Percentiles rank a stretch among this genome's conserved stretches.
These are phyloP conservation scores for Houttuynia cordata DNA, from an alignment of 164 flowering plant species.

Conservation along the genomic window DNA sequence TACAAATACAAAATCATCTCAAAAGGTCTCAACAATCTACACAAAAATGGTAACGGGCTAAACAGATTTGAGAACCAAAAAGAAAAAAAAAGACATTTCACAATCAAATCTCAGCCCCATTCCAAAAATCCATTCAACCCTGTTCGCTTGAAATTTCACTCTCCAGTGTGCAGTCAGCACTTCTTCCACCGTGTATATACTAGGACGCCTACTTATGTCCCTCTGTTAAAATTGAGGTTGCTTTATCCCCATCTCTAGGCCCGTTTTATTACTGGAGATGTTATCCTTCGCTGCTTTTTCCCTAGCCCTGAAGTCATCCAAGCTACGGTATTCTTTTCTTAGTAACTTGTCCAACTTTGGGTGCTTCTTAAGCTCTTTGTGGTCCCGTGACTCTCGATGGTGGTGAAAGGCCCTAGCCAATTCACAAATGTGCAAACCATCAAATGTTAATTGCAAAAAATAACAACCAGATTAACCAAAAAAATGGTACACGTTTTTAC, in stretches of 20 bases:
- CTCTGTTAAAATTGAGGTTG: no score
- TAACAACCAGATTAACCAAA: slow-evolving; percentile 36
- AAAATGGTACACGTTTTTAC: no score
- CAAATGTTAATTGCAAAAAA: not conserved
- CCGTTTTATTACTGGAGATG: no score
- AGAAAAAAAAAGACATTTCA: not conserved
- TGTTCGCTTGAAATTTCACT: no score
- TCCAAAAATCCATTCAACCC: no score
- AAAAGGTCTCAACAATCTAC: no score
- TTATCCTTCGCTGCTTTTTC: slow-evolving; percentile 15
- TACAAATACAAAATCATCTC: no score
- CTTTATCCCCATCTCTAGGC: no score
- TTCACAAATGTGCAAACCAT: not conserved
- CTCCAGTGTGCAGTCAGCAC: no score
- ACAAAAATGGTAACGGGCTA: slow-evolving; percentile 10
- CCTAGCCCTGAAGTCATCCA: slow-evolving; percentile 69
- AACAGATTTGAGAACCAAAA: slow-evolving; percentile 5
- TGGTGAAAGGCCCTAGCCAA: slow-evolving; percentile 87
- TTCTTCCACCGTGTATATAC: no score
- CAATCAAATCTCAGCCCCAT: not conserved
- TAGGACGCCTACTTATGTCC: no score
- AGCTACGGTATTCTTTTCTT: slow-evolving; percentile 62
- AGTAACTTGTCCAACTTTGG: slow-evolving; percentile 73
- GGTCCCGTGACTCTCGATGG: slow-evolving; percentile 32
- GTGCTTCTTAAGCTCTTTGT: slow-evolving; percentile 41